Percentiles rank a stretch among this genome's conserved stretches.
Evolutionary conservation across 1,284 basidiomycete genomes (phyloP).

Genomic region (Cryptococcus sp.): DNA sequence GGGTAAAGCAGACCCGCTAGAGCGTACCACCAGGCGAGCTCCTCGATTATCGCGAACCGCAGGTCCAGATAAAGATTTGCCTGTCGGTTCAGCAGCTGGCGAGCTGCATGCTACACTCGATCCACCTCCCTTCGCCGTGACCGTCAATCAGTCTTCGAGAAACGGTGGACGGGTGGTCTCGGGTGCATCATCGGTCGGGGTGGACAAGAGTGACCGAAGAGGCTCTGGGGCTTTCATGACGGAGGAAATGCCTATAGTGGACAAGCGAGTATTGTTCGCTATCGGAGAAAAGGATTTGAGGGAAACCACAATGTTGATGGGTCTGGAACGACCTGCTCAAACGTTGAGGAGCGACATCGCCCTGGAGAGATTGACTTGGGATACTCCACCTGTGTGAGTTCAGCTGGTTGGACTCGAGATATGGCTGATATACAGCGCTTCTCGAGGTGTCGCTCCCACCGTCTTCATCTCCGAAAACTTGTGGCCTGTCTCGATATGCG

Average conservation of each 20-base stretch:
- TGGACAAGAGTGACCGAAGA: slow-evolving; percentile 21
- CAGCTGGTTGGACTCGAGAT: no score
- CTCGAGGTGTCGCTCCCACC: no score
- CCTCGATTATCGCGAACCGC: slow-evolving; percentile 29
- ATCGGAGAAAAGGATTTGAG: slow-evolving; percentile 32
- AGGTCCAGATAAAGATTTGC: slow-evolving; percentile 3
- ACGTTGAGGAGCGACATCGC: slow-evolving; percentile 36
- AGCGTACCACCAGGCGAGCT: slow-evolving; percentile 26
- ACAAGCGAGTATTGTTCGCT: neutral
- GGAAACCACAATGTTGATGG: slow-evolving; percentile 48
- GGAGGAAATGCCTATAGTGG: slow-evolving; percentile 58
- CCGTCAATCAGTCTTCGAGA: neutral
- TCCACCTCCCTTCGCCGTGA: slow-evolving; percentile 39
- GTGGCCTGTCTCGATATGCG: slow-evolving; percentile 14
- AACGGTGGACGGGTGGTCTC: neutral
- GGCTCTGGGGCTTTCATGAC: slow-evolving; percentile 18
- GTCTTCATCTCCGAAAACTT: slow-evolving; percentile 37
- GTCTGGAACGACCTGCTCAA: slow-evolving; percentile 34
- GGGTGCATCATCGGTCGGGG: neutral
- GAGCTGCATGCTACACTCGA: slow-evolving; percentile 32
- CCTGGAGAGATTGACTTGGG: slow-evolving; percentile 34
- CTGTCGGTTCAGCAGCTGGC: slow-evolving; percentile 12
- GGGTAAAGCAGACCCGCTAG: slow-evolving; percentile 24
- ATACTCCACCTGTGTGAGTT: slow-evolving; percentile 30
- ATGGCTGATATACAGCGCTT: slow-evolving; percentile 4